Base-by-base conservation (phyloP, 495 filamentous ascomycete genomes). In the Penicillium diatomitis region DNA sequence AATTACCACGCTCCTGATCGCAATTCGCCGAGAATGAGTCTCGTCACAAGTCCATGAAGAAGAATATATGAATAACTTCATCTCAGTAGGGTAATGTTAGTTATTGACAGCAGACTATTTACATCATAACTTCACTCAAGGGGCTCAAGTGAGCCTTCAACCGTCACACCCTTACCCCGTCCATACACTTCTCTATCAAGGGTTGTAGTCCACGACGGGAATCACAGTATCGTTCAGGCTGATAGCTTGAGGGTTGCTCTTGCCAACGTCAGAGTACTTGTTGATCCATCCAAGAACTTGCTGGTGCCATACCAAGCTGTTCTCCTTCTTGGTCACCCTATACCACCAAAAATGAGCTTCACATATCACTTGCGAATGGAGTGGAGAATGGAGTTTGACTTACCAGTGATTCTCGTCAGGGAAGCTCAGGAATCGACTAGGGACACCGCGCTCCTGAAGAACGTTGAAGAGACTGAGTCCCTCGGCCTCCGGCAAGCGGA, bases 381-480 rank as follows among this genome's bases (percentile, higher is more conserved):
- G 20, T 20, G 20, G 20, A 20, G 20, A 29, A 20, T 5, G 10
- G 2, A 28, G 5, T 6, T 5, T 27, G 11, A 51, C 63, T 50
- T 53, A 67, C 68, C 67, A 69, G 41, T 79, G 76, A n/a, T 68
- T 63, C 56, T 80, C 76, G 54, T 78, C 70, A 0, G 70, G 70
- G 55, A 81, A 81, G 47, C 70, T 74, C 41, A 82, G 50, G 50
- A 78, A 68, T 0, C 66, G 59, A 59, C 86, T 91, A 27, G 84
- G 82, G 1, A 77, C 65, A 11, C 72, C 73, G 4, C 64, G 62
- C 34, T 66, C 61, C 49, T 77, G 73, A 31, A 76, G 56, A 6
- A 74, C 61, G 52, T 78, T 77, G 58, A 76, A 78, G 11, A 72
- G 47, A 37, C 53, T 51, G 8, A 76, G 51, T 2, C 74, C 73